Conservation (phyloP, 306 rosid genomes). For the Cucurbita argyrosperma region DNA sequence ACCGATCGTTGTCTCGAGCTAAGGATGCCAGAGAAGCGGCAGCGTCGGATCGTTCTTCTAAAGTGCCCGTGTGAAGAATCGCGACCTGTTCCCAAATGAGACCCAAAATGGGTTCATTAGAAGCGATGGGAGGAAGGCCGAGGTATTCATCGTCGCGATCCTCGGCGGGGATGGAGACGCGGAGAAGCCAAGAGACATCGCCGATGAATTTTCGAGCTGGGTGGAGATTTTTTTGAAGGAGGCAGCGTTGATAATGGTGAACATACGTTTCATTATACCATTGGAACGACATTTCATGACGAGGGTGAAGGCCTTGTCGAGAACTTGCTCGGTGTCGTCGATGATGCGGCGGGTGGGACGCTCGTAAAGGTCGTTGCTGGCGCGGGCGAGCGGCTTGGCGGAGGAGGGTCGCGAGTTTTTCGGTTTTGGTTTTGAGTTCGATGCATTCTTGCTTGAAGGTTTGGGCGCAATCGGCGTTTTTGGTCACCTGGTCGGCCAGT, state of each 20-base stretch:
- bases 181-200: slow-evolving; percentile 69
- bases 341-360: slow-evolving; percentile 68
- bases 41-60: slow-evolving; percentile 54
- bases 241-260: slow-evolving; percentile 56
- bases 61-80: slow-evolving; percentile 27
- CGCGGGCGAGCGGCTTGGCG: slow-evolving; percentile 68
- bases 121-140: slow-evolving; percentile 67
- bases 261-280: slow-evolving; percentile 38
- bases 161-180: slow-evolving; percentile 48
- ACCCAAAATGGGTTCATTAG: slow-evolving; percentile 60
- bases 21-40: slow-evolving; percentile 57
- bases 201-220: slow-evolving; percentile 64
- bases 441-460: slow-evolving; percentile 46
- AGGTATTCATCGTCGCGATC: slow-evolving; percentile 56
- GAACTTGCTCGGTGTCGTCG: slow-evolving; percentile 59
- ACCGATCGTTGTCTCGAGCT: slow-evolving; percentile 65
- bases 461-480: slow-evolving; percentile 41
- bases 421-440: slow-evolving; percentile 55
- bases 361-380: slow-evolving; percentile 60
- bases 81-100: slow-evolving; percentile 66
- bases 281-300: slow-evolving; percentile 51
- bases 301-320: slow-evolving; percentile 46
- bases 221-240: slow-evolving; percentile 38
- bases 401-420: slow-evolving; percentile 57
- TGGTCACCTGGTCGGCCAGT: slow-evolving; percentile 55